Evolutionary conservation across 2,329 filamentous ascomycete species (phyloP), one percentile per base, ranked within the genome.

Genomic region (Neofusicoccum sp.): DNA sequence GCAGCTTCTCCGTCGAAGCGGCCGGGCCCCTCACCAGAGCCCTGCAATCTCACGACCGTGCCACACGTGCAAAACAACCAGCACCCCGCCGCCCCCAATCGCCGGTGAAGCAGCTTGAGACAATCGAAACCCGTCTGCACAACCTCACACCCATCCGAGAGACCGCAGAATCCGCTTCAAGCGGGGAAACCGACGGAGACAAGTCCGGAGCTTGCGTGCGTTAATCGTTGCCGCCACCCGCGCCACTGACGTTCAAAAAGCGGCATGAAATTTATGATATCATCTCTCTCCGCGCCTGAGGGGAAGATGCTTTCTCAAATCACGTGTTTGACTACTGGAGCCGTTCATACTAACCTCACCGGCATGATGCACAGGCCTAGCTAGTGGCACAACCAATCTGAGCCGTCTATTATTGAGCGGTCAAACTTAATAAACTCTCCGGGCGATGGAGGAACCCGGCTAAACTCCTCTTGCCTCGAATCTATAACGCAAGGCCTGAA

Each of bases 11-110:
- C 12, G 43, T 14, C 31, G 5, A 36, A 34, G 16, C 54, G 34
- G 22, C 54, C 54, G 54, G 29, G 31, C 54, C 54, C 54, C 54
- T 58, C 54, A 58, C n/a, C 39, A n/a, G 54, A 16, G 39, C 54
- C 54, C 39, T 58, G 54, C 28, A n/a, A 45, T 45, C n/a, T n/a
- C 22, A 37, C 29, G 41, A 28, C 29, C 54, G 29, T 37, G 31
- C 54, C 41, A 34, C 54, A 9, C 37, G 11, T 41, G 11, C 33
- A 11, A 22, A 34, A 49, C 22, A 22, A n/a, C 8, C 45, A 33
- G 29, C 12, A 22, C 12, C 45, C 29, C 4, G 11, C 28, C 33
- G 12, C 7, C 41, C n/a, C 6, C 41, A 6, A n/a, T 16, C 14
- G 11, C 12, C 41, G 6, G 41, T 22, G 22, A 22, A 22, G 22